Base-by-base conservation (phyloP, 805 yeast species). In the Ogataea salicorniae region DNA sequence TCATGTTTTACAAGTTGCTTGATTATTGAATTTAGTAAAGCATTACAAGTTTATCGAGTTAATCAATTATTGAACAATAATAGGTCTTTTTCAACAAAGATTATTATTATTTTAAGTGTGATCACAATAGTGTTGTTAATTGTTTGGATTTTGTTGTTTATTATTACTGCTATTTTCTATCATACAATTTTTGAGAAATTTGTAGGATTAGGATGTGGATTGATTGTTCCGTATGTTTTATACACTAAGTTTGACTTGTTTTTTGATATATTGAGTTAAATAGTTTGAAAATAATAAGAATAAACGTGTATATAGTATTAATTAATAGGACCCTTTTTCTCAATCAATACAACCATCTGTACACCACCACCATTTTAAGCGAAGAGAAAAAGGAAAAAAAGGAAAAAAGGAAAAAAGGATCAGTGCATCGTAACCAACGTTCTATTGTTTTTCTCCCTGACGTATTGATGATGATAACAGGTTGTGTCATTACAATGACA, bases 121-220 rank as follows among this genome's bases (percentile, higher is more conserved):
- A 9, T 45, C 13, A 18, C 43, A 6, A 22, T 31, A 4, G 16
- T 43, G 7, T 51, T 68, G 34, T 42, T 68, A 8, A 26, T 44
- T 2, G 46, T 63, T 14, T 76, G 80, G 80, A 57, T 62, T 49
- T 47, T 62, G 3, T 63, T 74, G 60, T 73, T 66, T 50, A 45
- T 64, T 6, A 62, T 76, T 23, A 78, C 83, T 6, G 64, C 74
- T 35, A 52, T 76, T 18, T 77, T 76, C 54, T 78, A 73, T 58
- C 83, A 78, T 54, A 74, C 80, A 5, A 41, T 70, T 6, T 43
- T 61, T 2, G 83, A 78, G 54, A 75, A 76, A 48, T 46, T 74
- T 8, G 66, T 69, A 7, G 82, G 82, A 4, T 42, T 73, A 11
- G 15, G 58, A 0, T 62, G 70, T 46, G 81, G 79, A 0, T 39